These are phyloP conservation scores for Botrytis galanthina DNA, from an alignment of 2,329 filamentous ascomycete species.

Conservation along the genomic window DNA sequence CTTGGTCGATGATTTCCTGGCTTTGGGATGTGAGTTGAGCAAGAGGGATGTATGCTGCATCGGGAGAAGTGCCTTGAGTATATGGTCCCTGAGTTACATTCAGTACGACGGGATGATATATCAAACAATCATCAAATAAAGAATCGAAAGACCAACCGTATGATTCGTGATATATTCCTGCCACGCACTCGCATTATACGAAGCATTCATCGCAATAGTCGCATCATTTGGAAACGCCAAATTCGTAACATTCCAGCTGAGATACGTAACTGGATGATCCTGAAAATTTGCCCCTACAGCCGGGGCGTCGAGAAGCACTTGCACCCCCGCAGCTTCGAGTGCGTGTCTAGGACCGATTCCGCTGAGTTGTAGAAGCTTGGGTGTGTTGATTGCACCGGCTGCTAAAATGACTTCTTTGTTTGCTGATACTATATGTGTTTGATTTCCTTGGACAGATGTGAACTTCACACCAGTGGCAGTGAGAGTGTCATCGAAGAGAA, in stretches of 20 bases:
- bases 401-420: background rate
- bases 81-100: background rate
- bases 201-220: background rate
- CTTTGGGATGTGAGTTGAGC: background rate
- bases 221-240: background rate
- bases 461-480: background rate
- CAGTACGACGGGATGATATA: background rate
- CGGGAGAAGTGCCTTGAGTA: background rate
- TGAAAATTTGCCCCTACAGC: background rate
- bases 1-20: background rate
- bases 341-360: background rate
- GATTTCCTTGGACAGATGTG: background rate
- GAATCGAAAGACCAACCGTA: background rate
- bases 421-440: background rate
- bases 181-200: background rate
- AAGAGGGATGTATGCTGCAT: background rate
- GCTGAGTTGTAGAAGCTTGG: background rate
- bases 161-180: background rate
- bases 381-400: background rate
- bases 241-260: background rate
- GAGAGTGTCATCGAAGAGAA: background rate
- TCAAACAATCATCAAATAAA: background rate
- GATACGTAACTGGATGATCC: background rate
- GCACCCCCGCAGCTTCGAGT: background rate
- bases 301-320: background rate